Percentiles rank a stretch among this genome's conserved stretches.
phyloP scores from a whole-genome alignment of 805 yeast species.

The Candida krabiensis region DNA sequence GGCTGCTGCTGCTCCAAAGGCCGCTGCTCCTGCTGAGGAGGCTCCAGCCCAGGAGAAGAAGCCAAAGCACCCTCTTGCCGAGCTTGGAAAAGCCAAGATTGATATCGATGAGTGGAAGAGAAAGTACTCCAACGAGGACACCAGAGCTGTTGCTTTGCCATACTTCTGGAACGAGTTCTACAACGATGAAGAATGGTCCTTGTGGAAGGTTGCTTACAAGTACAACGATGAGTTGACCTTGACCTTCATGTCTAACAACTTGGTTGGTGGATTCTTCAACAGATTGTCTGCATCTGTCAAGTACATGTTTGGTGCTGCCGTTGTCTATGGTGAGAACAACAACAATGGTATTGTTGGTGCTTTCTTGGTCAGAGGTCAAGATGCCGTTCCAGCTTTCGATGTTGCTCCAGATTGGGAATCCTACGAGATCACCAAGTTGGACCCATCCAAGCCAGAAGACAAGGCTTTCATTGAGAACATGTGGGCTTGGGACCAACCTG shows the following conservation, averaged over 20 bases:
- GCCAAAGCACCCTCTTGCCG: constrained; percentile 89
- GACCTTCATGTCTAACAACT: constrained; percentile 98
- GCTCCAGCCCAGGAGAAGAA: constrained; percentile 61
- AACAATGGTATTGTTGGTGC: constrained; percentile 96
- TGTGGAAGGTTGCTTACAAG: constrained; percentile 94
- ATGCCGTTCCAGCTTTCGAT: constrained; percentile 84
- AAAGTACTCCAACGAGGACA: constrained; percentile 94
- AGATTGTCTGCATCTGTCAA: constrained; percentile 90
- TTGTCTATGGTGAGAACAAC: constrained; percentile 98
- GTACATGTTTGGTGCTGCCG: constrained; percentile 89
- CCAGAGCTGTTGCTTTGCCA: constrained; percentile 91
- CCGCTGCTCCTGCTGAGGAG: constrained; percentile 34
- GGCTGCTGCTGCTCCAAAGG: constrained; percentile 27
- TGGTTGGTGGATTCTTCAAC: constrained; percentile 97
- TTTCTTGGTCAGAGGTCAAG: constrained; percentile 94
- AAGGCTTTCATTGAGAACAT: constrained; percentile 80
- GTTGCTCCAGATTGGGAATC: constrained; percentile 99
- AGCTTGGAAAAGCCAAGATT: constrained; percentile 68
- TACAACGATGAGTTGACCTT: constrained; percentile 96
- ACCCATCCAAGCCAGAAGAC: constrained; percentile 72
- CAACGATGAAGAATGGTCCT: constrained; percentile 90
- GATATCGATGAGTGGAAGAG: constrained; percentile 94
- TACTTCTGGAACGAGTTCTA: constrained; percentile 95
- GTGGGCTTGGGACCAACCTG: constrained; percentile 99
- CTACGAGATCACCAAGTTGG: constrained; percentile 79